These are phyloP conservation scores for Narthecium ossifragum DNA, from an alignment of 106 monocot genomes.

Conservation along the genomic window DNA sequence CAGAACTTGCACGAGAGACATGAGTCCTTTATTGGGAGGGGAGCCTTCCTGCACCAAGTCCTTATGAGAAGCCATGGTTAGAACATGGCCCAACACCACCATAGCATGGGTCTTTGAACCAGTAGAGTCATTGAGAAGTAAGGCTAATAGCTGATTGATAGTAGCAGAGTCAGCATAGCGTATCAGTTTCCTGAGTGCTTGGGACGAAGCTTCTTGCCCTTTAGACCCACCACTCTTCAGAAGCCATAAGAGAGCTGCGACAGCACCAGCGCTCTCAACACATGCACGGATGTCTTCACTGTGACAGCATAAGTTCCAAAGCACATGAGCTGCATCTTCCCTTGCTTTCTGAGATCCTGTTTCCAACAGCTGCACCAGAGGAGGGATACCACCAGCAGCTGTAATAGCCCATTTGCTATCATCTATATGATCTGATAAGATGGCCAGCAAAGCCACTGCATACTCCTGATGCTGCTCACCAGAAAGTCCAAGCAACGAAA, in stretches of 20 bases:
- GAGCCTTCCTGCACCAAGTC: conserved; percentile 58
- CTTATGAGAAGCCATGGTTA: conserved; percentile 51
- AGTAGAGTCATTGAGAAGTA: conserved; percentile 44
- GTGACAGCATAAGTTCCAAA: conserved; percentile 71
- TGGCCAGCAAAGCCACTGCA: conserved; percentile 61
- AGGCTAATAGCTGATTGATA: conserved; percentile 66
- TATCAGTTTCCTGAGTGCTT: conserved; percentile 63
- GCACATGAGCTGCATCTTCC: conserved; percentile 65
- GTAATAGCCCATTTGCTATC: conserved; percentile 90
- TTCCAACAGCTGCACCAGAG: conserved; percentile 65
- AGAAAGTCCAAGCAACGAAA: conserved; percentile 77
- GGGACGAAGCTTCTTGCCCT: conserved; percentile 67
- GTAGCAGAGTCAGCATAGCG: conserved; percentile 53
- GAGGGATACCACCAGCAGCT: conserved; percentile 84
- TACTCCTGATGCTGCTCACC: conserved; percentile 82
- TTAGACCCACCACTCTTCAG: conserved; percentile 51
- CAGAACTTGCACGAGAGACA: conserved; percentile 51
- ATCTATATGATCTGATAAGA: conserved; percentile 65
- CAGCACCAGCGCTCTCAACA: conserved; percentile 81
- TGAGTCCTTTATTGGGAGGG: conserved; percentile 74
- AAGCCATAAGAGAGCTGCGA: conserved; percentile 67
- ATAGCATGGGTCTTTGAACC: conserved; percentile 57
- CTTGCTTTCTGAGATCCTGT: conserved; percentile 64
- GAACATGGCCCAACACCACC: conserved; percentile 59
- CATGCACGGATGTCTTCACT: conserved; percentile 84